Percentiles rank a stretch among this genome's conserved stretches.
These are phyloP conservation scores for Asterophora parasitica DNA, from an alignment of 768 basidiomycete genomes.

Conservation along the genomic window DNA sequence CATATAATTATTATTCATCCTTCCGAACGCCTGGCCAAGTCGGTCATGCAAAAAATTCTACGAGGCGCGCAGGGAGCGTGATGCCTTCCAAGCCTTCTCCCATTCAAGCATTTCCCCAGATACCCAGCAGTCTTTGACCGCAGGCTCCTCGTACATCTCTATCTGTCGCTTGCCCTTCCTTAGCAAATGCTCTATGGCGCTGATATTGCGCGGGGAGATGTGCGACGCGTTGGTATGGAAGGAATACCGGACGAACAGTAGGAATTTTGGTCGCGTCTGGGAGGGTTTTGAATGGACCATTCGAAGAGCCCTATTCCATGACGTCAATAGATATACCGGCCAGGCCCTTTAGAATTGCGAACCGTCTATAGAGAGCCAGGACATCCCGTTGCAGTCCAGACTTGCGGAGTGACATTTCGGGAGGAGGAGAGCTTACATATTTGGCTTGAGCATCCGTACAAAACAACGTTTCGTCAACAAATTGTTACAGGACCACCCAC, in stretches of 20 bases:
- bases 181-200: constrained; percentile 71
- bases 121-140: constrained; percentile 72
- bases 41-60: not conserved
- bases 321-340: not conserved
- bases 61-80: not conserved
- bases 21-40: not conserved
- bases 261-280: constrained; percentile 57
- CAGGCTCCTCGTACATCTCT: constrained; percentile 61
- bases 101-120: constrained; percentile 68
- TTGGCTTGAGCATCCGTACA: constrained; percentile 5
- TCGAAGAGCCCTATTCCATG: constrained; percentile 57
- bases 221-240: constrained; percentile 61
- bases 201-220: constrained; percentile 62
- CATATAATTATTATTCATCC: not conserved
- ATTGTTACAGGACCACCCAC: too few relatives aligned
- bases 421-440: constrained; percentile 4
- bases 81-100: constrained; percentile 33
- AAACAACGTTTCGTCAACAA: constrained; percentile 10
- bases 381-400: constrained; percentile 55
- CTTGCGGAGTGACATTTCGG: constrained; percentile 22
- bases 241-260: constrained; percentile 59
- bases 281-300: constrained; percentile 68
- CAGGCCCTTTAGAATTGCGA: not conserved
- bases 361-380: constrained; percentile 41
- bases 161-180: constrained; percentile 63